phyloP scores from a whole-genome alignment of 177 flowering plant species.

The Vitis hybrid region DNA sequence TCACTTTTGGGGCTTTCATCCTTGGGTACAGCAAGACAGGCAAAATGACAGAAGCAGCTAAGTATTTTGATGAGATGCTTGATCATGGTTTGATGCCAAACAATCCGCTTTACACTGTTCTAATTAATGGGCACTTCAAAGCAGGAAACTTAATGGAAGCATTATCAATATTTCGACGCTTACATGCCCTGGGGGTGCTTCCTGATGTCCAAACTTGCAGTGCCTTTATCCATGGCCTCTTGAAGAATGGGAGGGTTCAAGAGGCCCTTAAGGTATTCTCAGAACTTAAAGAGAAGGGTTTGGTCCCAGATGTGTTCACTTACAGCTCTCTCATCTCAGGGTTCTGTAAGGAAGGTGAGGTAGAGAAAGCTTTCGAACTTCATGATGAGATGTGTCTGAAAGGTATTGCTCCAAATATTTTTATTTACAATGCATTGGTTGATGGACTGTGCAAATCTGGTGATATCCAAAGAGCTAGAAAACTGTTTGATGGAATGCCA shows the following conservation, averaged over 20 bases:
- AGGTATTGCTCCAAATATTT: constrained; percentile 55
- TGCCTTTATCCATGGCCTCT: constrained; percentile 55
- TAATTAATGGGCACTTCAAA: constrained; percentile 66
- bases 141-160: constrained; percentile 45
- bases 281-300: constrained; percentile 49
- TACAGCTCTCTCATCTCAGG: constrained; percentile 62
- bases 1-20: constrained; percentile 70
- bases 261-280: constrained; percentile 56
- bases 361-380: constrained; percentile 48
- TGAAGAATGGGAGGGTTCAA: constrained; percentile 51
- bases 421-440: constrained; percentile 61
- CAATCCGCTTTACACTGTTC: constrained; percentile 35
- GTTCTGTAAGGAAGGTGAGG: constrained; percentile 52
- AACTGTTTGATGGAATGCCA: constrained; percentile 43
- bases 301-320: constrained; percentile 58
- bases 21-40: constrained; percentile 53
- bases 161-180: constrained; percentile 33
- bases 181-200: constrained; percentile 42
- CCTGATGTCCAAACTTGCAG: constrained; percentile 51
- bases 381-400: constrained; percentile 54
- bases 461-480: constrained; percentile 52
- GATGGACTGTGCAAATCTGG: constrained; percentile 62
- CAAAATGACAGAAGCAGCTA: constrained; percentile 48
- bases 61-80: constrained; percentile 58
- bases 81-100: constrained; percentile 51